A percentile compares a stretch with the other conserved stretches of the same genome.
phyloP scores from a whole-genome alignment of 1,284 basidiomycete genomes.

The Bjerkandera adusta region DNA sequence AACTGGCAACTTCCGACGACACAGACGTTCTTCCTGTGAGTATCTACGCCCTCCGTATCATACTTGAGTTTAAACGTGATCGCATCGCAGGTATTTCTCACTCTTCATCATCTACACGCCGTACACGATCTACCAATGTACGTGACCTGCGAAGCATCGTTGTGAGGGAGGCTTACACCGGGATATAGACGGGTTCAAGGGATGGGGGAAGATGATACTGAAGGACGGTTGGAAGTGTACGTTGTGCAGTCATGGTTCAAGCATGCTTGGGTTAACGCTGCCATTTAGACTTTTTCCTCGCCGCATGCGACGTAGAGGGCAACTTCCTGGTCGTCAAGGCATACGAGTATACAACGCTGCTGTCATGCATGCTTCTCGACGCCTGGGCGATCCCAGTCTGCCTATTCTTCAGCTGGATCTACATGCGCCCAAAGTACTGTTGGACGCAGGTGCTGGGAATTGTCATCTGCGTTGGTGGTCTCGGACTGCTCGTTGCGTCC shows the following conservation, averaged over 20 bases:
- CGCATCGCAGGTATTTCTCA: conserved; percentile 73
- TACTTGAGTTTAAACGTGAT: conserved; percentile 1
- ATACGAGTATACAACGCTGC: conserved; percentile 81
- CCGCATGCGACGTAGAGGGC: conserved; percentile 79
- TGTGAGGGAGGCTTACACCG: conserved; percentile 21
- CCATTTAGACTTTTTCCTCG: conserved; percentile 66
- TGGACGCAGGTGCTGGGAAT: conserved; percentile 82
- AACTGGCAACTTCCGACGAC: conserved; percentile 78
- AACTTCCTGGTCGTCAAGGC: conserved; percentile 86
- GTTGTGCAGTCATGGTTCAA: conserved; percentile 21
- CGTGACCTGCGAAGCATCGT: no score
- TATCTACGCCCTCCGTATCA: conserved; percentile 16
- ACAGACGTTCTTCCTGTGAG: conserved; percentile 79
- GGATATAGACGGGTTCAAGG: conserved; percentile 68
- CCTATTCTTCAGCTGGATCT: conserved; percentile 78
- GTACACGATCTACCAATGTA: conserved; percentile 81
- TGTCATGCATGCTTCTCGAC: conserved; percentile 86
- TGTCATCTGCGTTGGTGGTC: conserved; percentile 68
- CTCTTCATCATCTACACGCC: conserved; percentile 77
- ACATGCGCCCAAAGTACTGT: conserved; percentile 73
- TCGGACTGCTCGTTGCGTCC: conserved; percentile 74
- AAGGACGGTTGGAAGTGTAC: conserved; percentile 85
- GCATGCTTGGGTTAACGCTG: background rate
- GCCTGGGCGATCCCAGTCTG: conserved; percentile 89
- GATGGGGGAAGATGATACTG: conserved; percentile 70